A percentile compares a stretch with the other conserved stretches of the same genome.
These are phyloP conservation scores for Hyphopichia homilentoma DNA, from an alignment of 805 yeast species.

Conservation along the genomic window DNA sequence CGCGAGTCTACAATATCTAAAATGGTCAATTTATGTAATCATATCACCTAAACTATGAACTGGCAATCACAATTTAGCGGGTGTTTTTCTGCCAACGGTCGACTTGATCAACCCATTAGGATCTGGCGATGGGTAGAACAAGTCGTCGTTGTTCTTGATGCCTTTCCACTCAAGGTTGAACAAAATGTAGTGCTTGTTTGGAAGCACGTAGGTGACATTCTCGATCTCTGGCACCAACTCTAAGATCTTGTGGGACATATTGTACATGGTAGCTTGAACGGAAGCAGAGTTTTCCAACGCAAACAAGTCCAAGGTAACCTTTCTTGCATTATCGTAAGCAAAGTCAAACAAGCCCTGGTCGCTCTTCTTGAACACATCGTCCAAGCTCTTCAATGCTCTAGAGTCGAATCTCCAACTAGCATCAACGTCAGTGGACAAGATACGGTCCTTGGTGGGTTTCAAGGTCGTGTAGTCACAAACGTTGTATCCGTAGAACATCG, in stretches of 20 bases:
- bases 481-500: conserved; percentile 87
- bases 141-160: conserved; percentile 70
- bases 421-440: conserved; percentile 81
- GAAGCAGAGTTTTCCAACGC: conserved; percentile 89
- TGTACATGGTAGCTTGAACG: conserved; percentile 95
- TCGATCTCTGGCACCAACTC: conserved; percentile 51
- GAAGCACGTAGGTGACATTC: conserved; percentile 70
- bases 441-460: conserved; percentile 77
- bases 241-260: conserved; percentile 78
- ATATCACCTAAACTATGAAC: too few species aligned
- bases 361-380: conserved; percentile 47
- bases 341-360: conserved; percentile 61
- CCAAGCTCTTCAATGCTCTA: conserved; percentile 47
- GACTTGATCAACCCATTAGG: conserved; percentile 91
- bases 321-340: conserved; percentile 60
- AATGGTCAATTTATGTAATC: too few species aligned
- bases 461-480: conserved; percentile 86
- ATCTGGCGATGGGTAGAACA: conserved; percentile 86
- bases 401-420: conserved; percentile 67
- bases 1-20: too few species aligned
- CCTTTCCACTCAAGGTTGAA: conserved; percentile 84
- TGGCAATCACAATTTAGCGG: conserved; percentile 54
- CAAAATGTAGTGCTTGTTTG: conserved; percentile 89
- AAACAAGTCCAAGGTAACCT: conserved; percentile 68
- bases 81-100: conserved; percentile 66